Evolutionary conservation across 2,329 filamentous ascomycete species (phyloP), one percentile per base, ranked within the genome.

Genomic region (Shiraia sp.): DNA sequence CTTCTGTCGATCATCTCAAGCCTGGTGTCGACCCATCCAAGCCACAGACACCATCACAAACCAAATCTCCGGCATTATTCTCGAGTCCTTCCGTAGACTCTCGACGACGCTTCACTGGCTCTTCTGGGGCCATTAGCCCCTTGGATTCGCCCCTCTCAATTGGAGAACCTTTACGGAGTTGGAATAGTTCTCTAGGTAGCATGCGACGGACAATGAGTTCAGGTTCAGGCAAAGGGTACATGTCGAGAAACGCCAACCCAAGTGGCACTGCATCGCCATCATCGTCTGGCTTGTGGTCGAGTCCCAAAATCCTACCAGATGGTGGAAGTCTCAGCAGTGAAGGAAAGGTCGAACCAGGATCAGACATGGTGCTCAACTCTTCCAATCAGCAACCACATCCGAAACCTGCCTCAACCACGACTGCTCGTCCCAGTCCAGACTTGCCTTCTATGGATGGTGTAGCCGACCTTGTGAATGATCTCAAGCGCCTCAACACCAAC

Each of bases 1-100:
- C 86, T 22, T 89, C 82, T 40, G 85, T 83, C 0, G 87, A 91
- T 23, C 88, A 93, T 59, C 71, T 92, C 2, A 79, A 82, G 5
- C 72, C 78, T 2, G 75, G 75, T 2, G 66, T 66, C 6, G 72
- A 76, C 44, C 72, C 74, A 5, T 58, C 69, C 9, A 63, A 57
- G 30, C 47, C 43, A 14, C 45, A 38, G 9, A 40, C 39, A 10
- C 51, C 50, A 26, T 42, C 52, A 10, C 59, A 61, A 24, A 31
- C 59, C 9, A 53, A 59, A 19, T 70, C 69, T 1, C 69, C 67
- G 3, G 57, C 58, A 3, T 45, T 63, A 7, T 32, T 55, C 8
- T 39, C 55, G 25, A 66, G 48, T 17, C 65, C 65, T 7, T 55
- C 64, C 0, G 46, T 65, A 13, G 49, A 45, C 27, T 51, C 53